Conservation (phyloP, 2,329 filamentous ascomycete species). For the Ceratocystis harringtonii region DNA sequence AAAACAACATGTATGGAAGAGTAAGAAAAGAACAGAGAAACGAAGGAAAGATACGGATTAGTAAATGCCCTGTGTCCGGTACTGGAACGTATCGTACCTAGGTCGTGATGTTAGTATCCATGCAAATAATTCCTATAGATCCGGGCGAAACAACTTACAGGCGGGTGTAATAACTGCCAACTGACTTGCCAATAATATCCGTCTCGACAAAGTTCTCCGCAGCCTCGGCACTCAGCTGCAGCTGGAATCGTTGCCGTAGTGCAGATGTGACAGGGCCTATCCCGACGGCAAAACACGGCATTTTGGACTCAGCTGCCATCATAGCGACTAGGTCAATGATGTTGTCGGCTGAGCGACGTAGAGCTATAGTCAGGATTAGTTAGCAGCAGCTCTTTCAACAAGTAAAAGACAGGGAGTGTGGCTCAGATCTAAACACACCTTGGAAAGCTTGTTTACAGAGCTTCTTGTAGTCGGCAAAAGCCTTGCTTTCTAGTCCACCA, state of each 20-base stretch:
- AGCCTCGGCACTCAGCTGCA: conserved; percentile 69
- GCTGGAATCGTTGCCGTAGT: conserved; percentile 60
- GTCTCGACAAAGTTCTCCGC: conserved; percentile 68
- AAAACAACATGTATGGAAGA: conserved; percentile 6
- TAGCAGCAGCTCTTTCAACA: not conserved
- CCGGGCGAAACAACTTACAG: conserved; percentile 39
- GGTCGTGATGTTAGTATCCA: conserved; percentile 16
- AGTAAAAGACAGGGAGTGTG: not conserved
- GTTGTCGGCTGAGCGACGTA: conserved; percentile 63
- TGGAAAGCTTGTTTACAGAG: conserved; percentile 76
- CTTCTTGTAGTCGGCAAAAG: conserved; percentile 61
- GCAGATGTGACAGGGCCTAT: conserved; percentile 54
- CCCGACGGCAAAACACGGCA: conserved; percentile 69
- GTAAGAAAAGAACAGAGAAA: conserved; percentile 3
- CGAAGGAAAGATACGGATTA: conserved; percentile 26
- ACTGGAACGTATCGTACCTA: conserved; percentile 76
- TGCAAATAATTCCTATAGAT: not conserved
- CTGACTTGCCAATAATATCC: conserved; percentile 64
- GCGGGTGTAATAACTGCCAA: conserved; percentile 76
- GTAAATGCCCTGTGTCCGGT: conserved; percentile 77
- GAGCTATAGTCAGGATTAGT: conserved; percentile 32
- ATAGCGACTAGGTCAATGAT: conserved; percentile 70
- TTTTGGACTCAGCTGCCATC: conserved; percentile 70
- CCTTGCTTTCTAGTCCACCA: conserved; percentile 53
- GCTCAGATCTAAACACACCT: conserved; percentile 32